Base-by-base conservation (phyloP, 2,329 filamentous ascomycete species). In the Laburnicola sp. region DNA sequence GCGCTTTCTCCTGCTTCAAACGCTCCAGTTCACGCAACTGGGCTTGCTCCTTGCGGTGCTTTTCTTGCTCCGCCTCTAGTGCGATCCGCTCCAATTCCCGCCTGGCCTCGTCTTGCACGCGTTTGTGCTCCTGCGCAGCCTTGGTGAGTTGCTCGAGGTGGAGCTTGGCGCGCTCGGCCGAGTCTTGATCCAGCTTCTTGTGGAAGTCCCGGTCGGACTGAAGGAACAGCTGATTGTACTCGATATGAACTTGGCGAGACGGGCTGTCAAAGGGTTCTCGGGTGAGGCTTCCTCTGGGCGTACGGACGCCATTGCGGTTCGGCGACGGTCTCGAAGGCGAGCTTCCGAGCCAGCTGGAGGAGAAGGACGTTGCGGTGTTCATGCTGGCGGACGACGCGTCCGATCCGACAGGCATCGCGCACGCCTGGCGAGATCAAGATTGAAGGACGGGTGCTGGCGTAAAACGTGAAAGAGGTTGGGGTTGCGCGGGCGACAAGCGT, bases 91-190 rank as follows among this genome's bases (percentile, higher is more conserved):
- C 72, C n/a, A 82, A 61, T 16, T 78, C 80, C 21, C 78, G 75
- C 62, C 83, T 78, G 3, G 83, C 83, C 43, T 79, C 76, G 45
- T 77, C 73, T 39, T 78, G 79, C 8, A 93, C 81, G 26, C 82
- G 79, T 32, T 88, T 82, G 68, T 91, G 88, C 63, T 87, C 82
- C 10, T 78, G 78, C 42, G 83, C 83, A 3, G 86, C 86, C 40
- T 82, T 81, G 39, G 82, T 82, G 11, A 93, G 80, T 10, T 87
- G 86, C 59, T 85, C 81, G 51, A 81, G 79, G 65, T 90, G 86
- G 48, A 77, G 78, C 43, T 81, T 76, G 64, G 86, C 85, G 30
- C 81, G 82, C 56, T 88, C 85, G 31, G 82, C 80, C 28, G 82
- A 79, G 45, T 84, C 81, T 35, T 77, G 76, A 51, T 91, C 85